Evolutionary conservation across 768 basidiomycete species (phyloP).

Genomic region (Lentinula guzmanii): DNA sequence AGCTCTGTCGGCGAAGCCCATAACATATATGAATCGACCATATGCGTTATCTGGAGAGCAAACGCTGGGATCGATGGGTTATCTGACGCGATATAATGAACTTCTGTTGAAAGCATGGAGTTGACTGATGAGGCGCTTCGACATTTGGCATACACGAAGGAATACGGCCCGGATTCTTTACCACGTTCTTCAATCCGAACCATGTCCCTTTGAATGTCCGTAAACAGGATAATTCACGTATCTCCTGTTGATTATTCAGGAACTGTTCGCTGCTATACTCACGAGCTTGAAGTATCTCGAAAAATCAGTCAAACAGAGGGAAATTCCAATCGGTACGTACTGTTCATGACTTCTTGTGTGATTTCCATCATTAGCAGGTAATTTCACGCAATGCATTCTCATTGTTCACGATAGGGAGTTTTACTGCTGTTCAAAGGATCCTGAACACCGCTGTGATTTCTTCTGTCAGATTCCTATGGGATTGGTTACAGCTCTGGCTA

Average conservation of each 20-base stretch:
- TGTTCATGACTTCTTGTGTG: background rate
- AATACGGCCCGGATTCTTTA: background rate
- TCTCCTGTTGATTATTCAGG: slow-evolving; percentile 22
- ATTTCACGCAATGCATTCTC: background rate
- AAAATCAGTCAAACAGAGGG: slow-evolving; percentile 20
- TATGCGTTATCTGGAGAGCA: slow-evolving; percentile 57
- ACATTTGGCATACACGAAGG: too few species aligned
- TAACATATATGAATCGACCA: slow-evolving; percentile 76
- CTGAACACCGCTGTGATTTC: slow-evolving; percentile 24
- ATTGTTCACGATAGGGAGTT: slow-evolving; percentile 14
- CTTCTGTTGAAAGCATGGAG: slow-evolving; percentile 34
- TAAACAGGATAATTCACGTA: background rate
- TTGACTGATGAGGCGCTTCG: too few species aligned
- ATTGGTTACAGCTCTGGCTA: background rate
- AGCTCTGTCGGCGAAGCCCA: slow-evolving; percentile 67
- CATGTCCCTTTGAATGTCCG: background rate
- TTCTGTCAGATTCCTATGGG: slow-evolving; percentile 22
- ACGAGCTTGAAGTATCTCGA: slow-evolving; percentile 17
- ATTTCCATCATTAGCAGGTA: background rate
- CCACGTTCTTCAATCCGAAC: background rate
- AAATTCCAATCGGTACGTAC: slow-evolving; percentile 31
- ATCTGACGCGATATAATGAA: slow-evolving; percentile 41
- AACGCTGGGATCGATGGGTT: slow-evolving; percentile 51
- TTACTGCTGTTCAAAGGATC: slow-evolving; percentile 28
- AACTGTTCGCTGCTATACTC: slow-evolving; percentile 26